Base-by-base conservation (phyloP, 2,329 filamentous ascomycete species). In the Aspergillus sp. region DNA sequence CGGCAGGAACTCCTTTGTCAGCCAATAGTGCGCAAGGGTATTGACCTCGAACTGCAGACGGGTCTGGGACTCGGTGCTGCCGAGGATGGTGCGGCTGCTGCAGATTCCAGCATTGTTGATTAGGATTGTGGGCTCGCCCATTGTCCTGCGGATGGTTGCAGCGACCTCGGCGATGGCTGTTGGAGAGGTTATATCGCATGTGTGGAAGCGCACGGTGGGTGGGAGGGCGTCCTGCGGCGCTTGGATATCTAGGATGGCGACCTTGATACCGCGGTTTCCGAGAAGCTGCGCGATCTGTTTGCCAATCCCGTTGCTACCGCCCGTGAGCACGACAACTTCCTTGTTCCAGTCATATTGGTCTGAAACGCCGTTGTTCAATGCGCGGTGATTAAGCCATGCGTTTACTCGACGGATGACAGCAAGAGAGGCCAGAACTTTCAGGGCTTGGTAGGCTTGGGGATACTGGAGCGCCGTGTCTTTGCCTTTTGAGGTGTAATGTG, bases 261-360 rank as follows among this genome's bases (percentile, higher is more conserved):
- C 87, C 62, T 84, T 89, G 64, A 90, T 79, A 1, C 83, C 84
- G 59, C 76, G 78, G 69, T 86, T 83, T 0, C 85, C 86, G n/a
- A 95, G 78, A 53, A 87, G 71, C 62, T 81, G 79, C 14, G 89
- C 88, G 3, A 91, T 80, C 39, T 82, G 76, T 19, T 82, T 84
- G 14, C 90, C 90, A 66, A 93, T 91, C 0, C 90, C 90, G 56
- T 85, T 84, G 43, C 87, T 86, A 7, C 90, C 90, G 7, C 90
- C 90, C 0, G 90, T 93, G 19, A 93, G 81, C 44, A 92, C 77
- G 3, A 90, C 86, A 51, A 92, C 80, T 75, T 92, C 89, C 52
- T 80, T 82, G 21, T 79, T 75, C 87, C 89, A 91, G 63, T 74
- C 66, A 46, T 73, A 74, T 39, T 65, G 64, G 58, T 73, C 75